Evolutionary conservation across 108 stramenopile species (phyloP).

Genomic region (Pseudonitzschia delicatissima): DNA sequence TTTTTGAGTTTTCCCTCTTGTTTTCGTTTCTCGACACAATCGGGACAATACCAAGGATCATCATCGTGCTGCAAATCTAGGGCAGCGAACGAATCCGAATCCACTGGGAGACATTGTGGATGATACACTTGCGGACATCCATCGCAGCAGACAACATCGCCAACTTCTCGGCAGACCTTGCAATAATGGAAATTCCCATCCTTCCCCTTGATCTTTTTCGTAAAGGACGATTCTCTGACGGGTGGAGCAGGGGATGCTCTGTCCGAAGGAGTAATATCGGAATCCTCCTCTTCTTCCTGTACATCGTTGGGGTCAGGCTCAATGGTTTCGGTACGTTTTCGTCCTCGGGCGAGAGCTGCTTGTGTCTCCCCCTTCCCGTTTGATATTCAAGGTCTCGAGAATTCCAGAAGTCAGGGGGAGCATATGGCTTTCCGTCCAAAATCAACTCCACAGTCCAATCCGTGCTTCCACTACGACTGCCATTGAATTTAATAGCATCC

Average conservation of each 20-base stretch:
- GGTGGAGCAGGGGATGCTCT: not conserved
- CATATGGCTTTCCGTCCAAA: not conserved
- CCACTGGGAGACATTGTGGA: constrained; percentile 52
- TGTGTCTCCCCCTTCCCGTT: not conserved
- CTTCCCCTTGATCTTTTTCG: constrained; percentile 27
- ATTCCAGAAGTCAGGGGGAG: not conserved
- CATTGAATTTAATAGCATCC: not conserved
- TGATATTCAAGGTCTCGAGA: not conserved
- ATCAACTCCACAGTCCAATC: not conserved
- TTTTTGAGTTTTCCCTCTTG: constrained; percentile 13
- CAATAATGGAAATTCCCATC: constrained; percentile 84
- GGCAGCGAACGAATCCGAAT: constrained; percentile 35
- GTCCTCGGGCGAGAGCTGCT: not conserved
- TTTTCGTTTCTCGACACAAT: constrained; percentile 36
- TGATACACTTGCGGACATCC: constrained; percentile 81
- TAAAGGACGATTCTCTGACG: not conserved
- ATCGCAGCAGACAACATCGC: constrained; percentile 85
- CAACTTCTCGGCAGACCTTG: constrained; percentile 57
- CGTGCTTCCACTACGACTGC: not conserved
- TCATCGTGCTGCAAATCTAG: constrained; percentile 61
- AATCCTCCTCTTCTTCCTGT: not conserved
- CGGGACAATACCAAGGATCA: constrained; percentile 84
- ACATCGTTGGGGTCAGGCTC: too few relatives aligned
- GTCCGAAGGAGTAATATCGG: not conserved
- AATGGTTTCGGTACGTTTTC: too few relatives aligned